Base-by-base conservation (phyloP, 2,329 filamentous ascomycete species). In the Ustulina deusta region DNA sequence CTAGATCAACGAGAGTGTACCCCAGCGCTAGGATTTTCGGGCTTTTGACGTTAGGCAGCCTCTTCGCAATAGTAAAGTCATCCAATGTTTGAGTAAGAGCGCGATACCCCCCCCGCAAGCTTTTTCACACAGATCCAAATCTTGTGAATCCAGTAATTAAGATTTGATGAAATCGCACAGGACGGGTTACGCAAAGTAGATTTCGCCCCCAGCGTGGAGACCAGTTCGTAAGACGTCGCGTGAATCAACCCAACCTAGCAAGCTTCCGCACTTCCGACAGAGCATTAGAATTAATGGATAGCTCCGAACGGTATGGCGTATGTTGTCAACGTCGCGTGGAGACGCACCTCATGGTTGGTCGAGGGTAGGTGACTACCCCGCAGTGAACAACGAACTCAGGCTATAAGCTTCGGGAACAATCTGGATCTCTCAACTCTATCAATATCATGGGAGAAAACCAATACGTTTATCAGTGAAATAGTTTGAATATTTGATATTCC, bases 321-420 rank as follows among this genome's bases (percentile, higher is more conserved):
- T 27, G 20, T 9, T 46, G 40, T 34, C 10, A 42, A 42, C 29
- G 40, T 32, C 27, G 34, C 25, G 17, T 27, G 15, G n/a, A 46
- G 40, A 22, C 5, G 25, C 25, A 42, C 22, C 54, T 40, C 20
- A 38, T 42, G 36, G 36, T n/a, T 42, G 27, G 54, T 44, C 61
- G 44, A 51, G 17, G 15, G 40, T 66, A 52, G 27, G 34, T n/a
- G 3, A n/a, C 60, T 56, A 67, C 65, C 65, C 65, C 65, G 65
- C 65, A 63, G 34, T 34, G 36, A 22, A 48, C 17, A 9, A 42
- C 32, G 7, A 20, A 7, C 10, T 7, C 32, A 29, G 3, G 6
- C 32, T 42, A 49, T 42, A 32, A 40, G 11, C 40, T 57, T 40
- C 20, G 20, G 20, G n/a, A 46, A 17, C 29, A 52, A 40, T 40